Percentiles rank a stretch among this genome's conserved stretches.
These are phyloP conservation scores for Fusarium haematococcum DNA, from an alignment of 2,329 filamentous ascomycete species.

Conservation along the genomic window DNA sequence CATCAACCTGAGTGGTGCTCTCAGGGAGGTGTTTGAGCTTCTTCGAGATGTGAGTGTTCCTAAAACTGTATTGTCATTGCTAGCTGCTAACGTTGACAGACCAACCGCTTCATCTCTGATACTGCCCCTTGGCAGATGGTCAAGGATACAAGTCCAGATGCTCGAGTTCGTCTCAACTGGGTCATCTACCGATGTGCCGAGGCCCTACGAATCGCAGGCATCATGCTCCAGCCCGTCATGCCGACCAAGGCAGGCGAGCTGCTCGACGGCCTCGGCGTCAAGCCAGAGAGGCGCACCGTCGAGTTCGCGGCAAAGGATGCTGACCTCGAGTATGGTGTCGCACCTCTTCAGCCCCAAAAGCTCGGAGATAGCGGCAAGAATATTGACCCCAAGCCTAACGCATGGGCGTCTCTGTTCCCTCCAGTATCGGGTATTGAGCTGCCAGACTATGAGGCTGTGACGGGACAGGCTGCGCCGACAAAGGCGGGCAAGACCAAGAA, in stretches of 20 bases:
- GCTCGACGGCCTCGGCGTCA: slow-evolving; percentile 83
- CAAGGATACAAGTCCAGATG: slow-evolving; percentile 50
- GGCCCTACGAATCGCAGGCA: slow-evolving; percentile 80
- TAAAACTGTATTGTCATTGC: neutral
- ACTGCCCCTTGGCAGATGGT: slow-evolving; percentile 76
- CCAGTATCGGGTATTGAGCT: slow-evolving; percentile 49
- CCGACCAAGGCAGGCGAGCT: slow-evolving; percentile 79
- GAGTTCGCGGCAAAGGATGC: slow-evolving; percentile 70
- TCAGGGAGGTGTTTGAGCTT: slow-evolving; percentile 72
- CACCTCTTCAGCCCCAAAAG: slow-evolving; percentile 26
- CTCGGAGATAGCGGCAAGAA: neutral
- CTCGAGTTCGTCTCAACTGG: slow-evolving; percentile 61
- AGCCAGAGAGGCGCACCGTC: slow-evolving; percentile 69
- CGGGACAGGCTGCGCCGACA: slow-evolving; percentile 24
- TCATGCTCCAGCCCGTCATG: slow-evolving; percentile 92
- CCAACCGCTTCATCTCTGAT: slow-evolving; percentile 65
- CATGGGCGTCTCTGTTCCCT: slow-evolving; percentile 64
- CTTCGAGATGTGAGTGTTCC: slow-evolving; percentile 66
- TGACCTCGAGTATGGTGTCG: slow-evolving; percentile 77
- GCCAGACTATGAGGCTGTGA: slow-evolving; percentile 38
- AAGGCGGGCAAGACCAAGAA: slow-evolving; percentile 37
- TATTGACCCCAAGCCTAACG: slow-evolving; percentile 36
- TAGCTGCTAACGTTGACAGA: slow-evolving; percentile 43
- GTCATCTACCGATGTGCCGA: slow-evolving; percentile 80
- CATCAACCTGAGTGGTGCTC: slow-evolving; percentile 72